Base-by-base conservation (phyloP, 2,329 filamentous ascomycete genomes). In the Fusarium pseudoanthophilum region DNA sequence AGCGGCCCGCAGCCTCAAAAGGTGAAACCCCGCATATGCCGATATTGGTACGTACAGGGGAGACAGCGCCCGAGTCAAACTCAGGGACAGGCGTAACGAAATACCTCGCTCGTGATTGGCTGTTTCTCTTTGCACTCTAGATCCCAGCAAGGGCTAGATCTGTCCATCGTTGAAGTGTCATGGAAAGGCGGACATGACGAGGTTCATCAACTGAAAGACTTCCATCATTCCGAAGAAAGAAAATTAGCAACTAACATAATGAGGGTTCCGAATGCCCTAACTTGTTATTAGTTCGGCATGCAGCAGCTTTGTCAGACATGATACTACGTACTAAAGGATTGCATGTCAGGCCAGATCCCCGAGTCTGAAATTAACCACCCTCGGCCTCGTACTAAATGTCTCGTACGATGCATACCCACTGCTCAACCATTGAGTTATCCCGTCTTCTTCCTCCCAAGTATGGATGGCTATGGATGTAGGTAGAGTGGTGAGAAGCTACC, bases 361-460 rank as follows among this genome's bases (percentile, higher is more conserved):
- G 42, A 62, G 49, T 74, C 24, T 26, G 52, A 60, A 60, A 46
- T 36, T 30, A 42, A 55, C 40, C 36, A 52, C 40, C 60, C 71
- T 74, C 59, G 39, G 59, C 40, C 51, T 72, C 56, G 51, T 42
- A 57, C 51, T 51, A 24, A 52, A 32, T 32, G 24, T 64, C 71
- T 73, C 71, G 71, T 73, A 73, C 63, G 71, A 74, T 73, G 53
- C 39, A 72, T 73, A 64, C 55, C 71, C 72, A 74, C 71, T 56
- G 43, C 63, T 52, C 56, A 64, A 51, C 52, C 63, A 51, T 60
- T 34, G 43, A 55, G 20, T 56, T 61, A 34, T 69, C 51, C 69
- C 55, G 58, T 65, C 53, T 60, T 55, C 57, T 55, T 69, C 66
- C 55, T 56, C 46, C 63, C 55, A 37, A 40, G 34, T n/a, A 15